Percentiles rank a stretch among this genome's conserved stretches.
phyloP scores from a whole-genome alignment of 2,329 filamentous ascomycete genomes.

The Sclerotinia sclerotiorum region DNA sequence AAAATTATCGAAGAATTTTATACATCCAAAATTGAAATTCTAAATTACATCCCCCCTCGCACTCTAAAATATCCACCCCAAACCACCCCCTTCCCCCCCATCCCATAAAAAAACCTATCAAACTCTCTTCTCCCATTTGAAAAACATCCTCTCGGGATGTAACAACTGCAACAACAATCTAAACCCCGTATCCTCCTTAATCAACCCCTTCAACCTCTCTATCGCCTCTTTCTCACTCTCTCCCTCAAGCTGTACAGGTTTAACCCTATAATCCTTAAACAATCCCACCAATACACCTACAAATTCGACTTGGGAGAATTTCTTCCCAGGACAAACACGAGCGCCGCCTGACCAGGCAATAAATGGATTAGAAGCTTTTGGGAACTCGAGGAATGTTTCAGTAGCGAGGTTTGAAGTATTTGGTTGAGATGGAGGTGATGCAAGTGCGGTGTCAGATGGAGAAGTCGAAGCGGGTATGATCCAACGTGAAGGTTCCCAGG shows the following conservation, averaged over 20 bases:
- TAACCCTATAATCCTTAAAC: slow-evolving; percentile 4
- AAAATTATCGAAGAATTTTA: neutral
- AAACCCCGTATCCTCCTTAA: neutral
- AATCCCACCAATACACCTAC: neutral
- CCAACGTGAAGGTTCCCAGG: slow-evolving; percentile 14
- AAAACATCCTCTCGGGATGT: neutral
- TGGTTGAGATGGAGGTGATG: neutral
- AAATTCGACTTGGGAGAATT: slow-evolving; percentile 11
- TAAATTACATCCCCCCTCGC: neutral
- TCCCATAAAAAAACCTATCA: neutral
- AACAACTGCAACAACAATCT: slow-evolving; percentile 7
- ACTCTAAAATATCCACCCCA: neutral
- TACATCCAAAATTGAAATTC: neutral
- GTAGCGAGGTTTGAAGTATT: neutral
- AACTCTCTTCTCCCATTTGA: slow-evolving; percentile 4
- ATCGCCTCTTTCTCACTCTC: neutral
- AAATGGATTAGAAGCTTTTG: neutral
- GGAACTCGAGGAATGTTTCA: neutral
- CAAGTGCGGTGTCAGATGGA: neutral
- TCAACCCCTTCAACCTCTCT: neutral
- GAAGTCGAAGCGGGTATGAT: neutral
- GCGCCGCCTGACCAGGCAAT: slow-evolving; percentile 3
- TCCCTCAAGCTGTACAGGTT: neutral
- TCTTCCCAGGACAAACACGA: neutral
- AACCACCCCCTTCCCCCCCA: neutral